Evolutionary conservation across 306 rosid genomes (phyloP).

Genomic region (Sicyos baderoa): DNA sequence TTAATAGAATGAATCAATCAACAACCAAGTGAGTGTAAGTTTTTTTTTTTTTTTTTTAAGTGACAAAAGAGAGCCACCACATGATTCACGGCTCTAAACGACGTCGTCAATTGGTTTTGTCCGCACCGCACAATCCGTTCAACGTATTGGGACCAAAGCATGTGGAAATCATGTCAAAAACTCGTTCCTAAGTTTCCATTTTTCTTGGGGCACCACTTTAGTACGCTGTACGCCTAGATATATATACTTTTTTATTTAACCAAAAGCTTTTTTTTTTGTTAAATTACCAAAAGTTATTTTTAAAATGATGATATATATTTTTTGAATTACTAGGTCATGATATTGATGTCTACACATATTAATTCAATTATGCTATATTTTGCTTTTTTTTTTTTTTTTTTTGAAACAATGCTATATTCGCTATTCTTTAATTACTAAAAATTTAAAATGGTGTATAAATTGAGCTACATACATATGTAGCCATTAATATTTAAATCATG

Average conservation of each 20-base stretch:
- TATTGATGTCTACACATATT: too few relatives aligned
- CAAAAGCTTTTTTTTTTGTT: background rate
- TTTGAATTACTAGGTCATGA: too few relatives aligned
- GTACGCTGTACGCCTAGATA: slow-evolving; percentile 4
- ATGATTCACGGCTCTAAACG: background rate
- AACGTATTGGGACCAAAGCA: slow-evolving; percentile 13
- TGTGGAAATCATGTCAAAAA: slow-evolving; percentile 14
- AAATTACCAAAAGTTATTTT: too few relatives aligned
- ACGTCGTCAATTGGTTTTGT: background rate
- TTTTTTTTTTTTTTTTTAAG: too few relatives aligned
- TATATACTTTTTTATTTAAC: background rate
- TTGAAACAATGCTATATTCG: too few relatives aligned
- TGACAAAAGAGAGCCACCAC: background rate
- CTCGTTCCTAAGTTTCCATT: background rate
- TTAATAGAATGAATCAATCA: background rate
- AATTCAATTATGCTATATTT: too few relatives aligned
- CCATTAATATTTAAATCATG: too few relatives aligned
- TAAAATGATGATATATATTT: too few relatives aligned
- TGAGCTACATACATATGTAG: too few relatives aligned
- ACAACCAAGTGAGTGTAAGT: background rate
- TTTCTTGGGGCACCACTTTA: background rate
- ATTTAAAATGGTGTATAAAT: too few relatives aligned
- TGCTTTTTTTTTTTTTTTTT: too few relatives aligned
- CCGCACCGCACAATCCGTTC: slow-evolving; percentile 8
- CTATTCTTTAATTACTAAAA: too few relatives aligned